These are phyloP conservation scores for Kodamaea sagamina DNA, from an alignment of 805 yeast species.

Conservation along the genomic window DNA sequence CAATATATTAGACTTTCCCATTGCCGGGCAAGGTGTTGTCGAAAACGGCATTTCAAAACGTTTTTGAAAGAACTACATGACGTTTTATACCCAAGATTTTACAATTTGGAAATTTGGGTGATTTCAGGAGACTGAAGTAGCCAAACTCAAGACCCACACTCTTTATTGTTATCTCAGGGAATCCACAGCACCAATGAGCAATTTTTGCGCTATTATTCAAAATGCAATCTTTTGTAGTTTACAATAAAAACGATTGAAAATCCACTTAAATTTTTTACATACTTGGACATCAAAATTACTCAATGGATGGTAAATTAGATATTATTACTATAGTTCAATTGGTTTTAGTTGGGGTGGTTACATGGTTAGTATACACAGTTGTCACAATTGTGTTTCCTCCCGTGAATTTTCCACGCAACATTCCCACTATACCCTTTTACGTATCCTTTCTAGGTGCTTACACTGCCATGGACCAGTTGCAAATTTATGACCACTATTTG, in stretches of 20 bases:
- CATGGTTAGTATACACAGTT: constrained; percentile 1
- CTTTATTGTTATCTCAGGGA: too few relatives aligned
- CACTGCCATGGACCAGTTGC: constrained; percentile 49
- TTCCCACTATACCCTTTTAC: constrained; percentile 64
- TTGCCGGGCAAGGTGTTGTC: too few relatives aligned
- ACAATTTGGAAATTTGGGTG: too few relatives aligned
- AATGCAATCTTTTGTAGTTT: too few relatives aligned
- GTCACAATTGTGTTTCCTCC: constrained; percentile 45
- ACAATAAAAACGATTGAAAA: not conserved
- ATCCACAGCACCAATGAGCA: too few relatives aligned
- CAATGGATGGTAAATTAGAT: not conserved
- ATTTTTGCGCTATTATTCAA: too few relatives aligned
- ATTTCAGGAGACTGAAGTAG: too few relatives aligned
- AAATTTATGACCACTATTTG: constrained; percentile 46
- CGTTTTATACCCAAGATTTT: too few relatives aligned
- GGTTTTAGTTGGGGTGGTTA: not conserved
- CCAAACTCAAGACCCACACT: too few relatives aligned
- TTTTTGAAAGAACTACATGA: too few relatives aligned
- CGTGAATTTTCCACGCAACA: constrained; percentile 48
- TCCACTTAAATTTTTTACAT: not conserved
- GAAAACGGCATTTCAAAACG: too few relatives aligned
- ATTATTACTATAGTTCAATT: constrained; percentile 1
- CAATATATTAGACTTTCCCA: too few relatives aligned
- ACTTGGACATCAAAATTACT: constrained; percentile 1
- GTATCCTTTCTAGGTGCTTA: constrained; percentile 51